A percentile compares a stretch with the other conserved stretches of the same genome.
These are phyloP conservation scores for Neurospora sp. DNA, from an alignment of 495 filamentous ascomycete species.

Conservation along the genomic window DNA sequence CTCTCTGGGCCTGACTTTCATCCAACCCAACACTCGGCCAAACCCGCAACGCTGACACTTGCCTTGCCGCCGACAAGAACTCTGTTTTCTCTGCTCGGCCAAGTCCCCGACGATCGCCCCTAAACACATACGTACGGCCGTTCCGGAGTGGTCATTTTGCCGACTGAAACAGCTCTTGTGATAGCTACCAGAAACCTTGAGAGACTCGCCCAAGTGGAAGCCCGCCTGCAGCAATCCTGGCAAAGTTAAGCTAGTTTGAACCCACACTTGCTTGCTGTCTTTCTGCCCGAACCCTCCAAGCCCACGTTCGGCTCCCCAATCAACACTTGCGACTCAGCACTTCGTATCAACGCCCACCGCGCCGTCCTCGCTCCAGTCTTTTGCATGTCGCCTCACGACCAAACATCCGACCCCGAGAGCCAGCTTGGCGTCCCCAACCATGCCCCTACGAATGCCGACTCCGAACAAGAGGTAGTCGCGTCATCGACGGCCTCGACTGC, in stretches of 20 bases:
- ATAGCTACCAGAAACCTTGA: not conserved
- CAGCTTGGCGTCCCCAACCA: slow-evolving; percentile 10
- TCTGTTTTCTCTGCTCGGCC: not conserved
- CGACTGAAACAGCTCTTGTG: not conserved
- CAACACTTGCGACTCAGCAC: not conserved
- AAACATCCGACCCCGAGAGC: slow-evolving; percentile 10
- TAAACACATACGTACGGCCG: not conserved
- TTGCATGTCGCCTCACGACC: slow-evolving; percentile 27
- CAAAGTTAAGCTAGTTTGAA: not conserved
- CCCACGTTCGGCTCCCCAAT: not conserved
- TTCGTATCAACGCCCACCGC: not conserved
- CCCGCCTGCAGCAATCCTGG: not conserved
- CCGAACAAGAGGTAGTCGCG: slow-evolving; percentile 7
- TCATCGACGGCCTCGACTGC: not conserved
- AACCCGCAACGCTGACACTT: not conserved
- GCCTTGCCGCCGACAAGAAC: not conserved
- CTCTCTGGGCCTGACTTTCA: not conserved
- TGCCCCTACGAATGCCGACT: slow-evolving; percentile 1
- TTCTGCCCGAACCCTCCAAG: not conserved
- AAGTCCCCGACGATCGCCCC: not conserved
- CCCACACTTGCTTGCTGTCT: not conserved
- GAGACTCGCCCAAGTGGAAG: not conserved
- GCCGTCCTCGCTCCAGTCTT: not conserved
- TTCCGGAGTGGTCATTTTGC: not conserved
- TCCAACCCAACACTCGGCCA: not conserved